A percentile compares a stretch with the other conserved stretches of the same genome.
Evolutionary conservation across 345 rosid genomes (phyloP).

Genomic region (Lumnitzera racemosa): DNA sequence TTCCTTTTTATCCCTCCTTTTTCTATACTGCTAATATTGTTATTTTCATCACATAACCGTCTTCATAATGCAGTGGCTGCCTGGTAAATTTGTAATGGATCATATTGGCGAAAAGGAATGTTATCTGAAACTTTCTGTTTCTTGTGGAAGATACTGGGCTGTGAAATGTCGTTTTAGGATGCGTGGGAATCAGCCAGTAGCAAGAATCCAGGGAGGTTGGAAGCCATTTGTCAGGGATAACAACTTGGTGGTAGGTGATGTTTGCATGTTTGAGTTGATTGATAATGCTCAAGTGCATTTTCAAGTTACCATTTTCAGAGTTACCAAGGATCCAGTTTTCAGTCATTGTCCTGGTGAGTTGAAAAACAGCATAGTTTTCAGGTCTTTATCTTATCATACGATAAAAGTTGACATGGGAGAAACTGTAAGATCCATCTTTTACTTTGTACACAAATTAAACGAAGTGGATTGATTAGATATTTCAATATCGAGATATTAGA

Average conservation of each 20-base stretch:
- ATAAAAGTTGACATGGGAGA: too few species aligned
- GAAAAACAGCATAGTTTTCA: too few species aligned
- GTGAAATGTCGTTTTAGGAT: background rate
- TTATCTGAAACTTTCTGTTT: background rate
- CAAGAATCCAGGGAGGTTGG: constrained; percentile 1
- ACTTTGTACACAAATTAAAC: too few species aligned
- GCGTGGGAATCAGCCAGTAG: background rate
- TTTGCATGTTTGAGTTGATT: constrained; percentile 5
- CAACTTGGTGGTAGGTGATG: background rate
- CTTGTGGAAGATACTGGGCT: background rate
- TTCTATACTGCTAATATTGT: background rate
- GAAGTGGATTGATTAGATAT: too few species aligned
- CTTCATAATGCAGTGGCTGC: background rate
- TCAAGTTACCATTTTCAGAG: background rate
- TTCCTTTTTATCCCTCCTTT: too few species aligned
- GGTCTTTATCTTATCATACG: too few species aligned
- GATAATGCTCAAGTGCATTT: background rate
- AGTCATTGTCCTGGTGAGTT: too few species aligned
- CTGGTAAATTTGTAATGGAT: background rate
- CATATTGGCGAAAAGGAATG: background rate
- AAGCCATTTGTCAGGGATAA: background rate
- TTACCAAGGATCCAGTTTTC: background rate
- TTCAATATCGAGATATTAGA: too few species aligned
- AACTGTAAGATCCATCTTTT: too few species aligned
- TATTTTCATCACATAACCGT: background rate